phyloP scores from a whole-genome alignment of 768 basidiomycete genomes.

The Mycena filopes region DNA sequence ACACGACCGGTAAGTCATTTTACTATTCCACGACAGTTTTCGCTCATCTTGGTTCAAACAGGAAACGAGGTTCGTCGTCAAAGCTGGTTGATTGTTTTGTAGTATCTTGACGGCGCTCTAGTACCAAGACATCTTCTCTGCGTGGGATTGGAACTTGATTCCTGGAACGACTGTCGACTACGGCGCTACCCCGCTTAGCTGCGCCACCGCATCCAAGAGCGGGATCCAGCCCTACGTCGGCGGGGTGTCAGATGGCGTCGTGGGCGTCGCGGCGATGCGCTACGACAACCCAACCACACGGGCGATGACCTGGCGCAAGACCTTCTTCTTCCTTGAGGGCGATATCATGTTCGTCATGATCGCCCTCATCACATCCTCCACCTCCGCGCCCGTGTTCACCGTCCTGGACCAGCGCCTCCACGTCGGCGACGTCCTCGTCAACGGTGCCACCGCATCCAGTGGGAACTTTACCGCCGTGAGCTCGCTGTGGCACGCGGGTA shows the following conservation, averaged over 20 bases:
- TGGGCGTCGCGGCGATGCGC: conserved; percentile 47
- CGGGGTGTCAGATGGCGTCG: conserved; percentile 44
- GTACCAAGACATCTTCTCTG: conserved; percentile 56
- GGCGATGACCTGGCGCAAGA: conserved; percentile 46
- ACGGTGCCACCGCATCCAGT: conserved; percentile 18
- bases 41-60: not conserved
- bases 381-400: conserved; percentile 40
- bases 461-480: conserved; percentile 38
- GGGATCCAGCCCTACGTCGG: conserved; percentile 48
- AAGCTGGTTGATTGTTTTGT: not conserved
- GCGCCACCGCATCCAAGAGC: conserved; percentile 28
- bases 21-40: not conserved
- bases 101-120: not conserved
- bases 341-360: conserved; percentile 47
- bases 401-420: conserved; percentile 49
- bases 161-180: conserved; percentile 56
- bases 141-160: conserved; percentile 70
- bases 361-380: conserved; percentile 37
- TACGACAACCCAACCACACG: conserved; percentile 48
- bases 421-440: conserved; percentile 35
- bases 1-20: conserved; percentile 34
- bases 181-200: conserved; percentile 42
- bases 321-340: conserved; percentile 49
- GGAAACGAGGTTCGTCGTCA: conserved; percentile 50
- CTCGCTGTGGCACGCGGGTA: conserved; percentile 47